phyloP scores from a whole-genome alignment of 768 basidiomycete genomes.

The Leccinum variicolor region DNA sequence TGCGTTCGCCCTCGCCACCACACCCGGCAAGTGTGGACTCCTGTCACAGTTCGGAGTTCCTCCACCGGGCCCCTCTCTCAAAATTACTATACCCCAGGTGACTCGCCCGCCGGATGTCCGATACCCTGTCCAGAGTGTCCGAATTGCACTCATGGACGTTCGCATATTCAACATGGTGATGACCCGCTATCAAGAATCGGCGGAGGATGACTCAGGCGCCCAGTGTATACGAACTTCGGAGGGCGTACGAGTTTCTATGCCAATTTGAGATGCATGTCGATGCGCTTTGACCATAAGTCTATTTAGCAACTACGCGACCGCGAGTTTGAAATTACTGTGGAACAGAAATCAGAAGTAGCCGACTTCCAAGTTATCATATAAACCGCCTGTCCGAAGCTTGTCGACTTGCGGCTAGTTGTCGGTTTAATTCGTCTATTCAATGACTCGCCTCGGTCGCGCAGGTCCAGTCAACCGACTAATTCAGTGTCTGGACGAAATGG shows the following conservation, averaged over 20 bases:
- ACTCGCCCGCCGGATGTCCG: constrained; percentile 9
- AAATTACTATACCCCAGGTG: not conserved
- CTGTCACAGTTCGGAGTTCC: constrained; percentile 2
- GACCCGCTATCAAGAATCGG: too few species aligned
- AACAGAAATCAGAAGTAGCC: not conserved
- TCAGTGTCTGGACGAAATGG: not conserved
- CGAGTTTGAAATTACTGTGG: too few species aligned
- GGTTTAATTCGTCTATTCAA: not conserved
- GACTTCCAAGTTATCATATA: not conserved
- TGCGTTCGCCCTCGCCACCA: constrained; percentile 1
- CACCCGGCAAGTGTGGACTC: constrained; percentile 5
- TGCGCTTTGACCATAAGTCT: too few species aligned
- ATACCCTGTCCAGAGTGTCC: constrained; percentile 13
- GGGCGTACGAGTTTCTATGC: too few species aligned
- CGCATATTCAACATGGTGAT: too few species aligned
- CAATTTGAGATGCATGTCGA: too few species aligned
- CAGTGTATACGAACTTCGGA: too few species aligned
- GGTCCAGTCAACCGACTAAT: not conserved
- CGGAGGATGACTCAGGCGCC: too few species aligned
- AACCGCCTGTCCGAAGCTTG: not conserved
- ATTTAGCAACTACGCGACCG: too few species aligned
- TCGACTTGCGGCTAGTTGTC: not conserved
- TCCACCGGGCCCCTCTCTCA: constrained; percentile 5
- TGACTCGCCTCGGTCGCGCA: not conserved
- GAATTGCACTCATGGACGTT: too few species aligned